Percentiles rank a stretch among this genome's conserved stretches.
Conservation (phyloP, 2,329 filamentous ascomycete species). For the Claviceps monticola region DNA sequence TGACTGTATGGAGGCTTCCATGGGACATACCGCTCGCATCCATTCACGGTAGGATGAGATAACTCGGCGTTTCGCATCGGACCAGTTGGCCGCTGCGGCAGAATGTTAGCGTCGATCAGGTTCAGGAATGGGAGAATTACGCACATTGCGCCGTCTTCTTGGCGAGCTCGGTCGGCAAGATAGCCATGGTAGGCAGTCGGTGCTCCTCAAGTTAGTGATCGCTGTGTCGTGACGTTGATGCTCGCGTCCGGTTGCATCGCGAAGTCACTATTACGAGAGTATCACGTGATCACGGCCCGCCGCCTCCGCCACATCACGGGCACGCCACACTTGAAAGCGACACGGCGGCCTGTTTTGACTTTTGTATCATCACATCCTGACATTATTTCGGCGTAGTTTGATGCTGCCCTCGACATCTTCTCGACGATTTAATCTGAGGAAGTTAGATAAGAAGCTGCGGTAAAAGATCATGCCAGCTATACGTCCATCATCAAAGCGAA, state of each 20-base stretch:
- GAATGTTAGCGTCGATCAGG: slow-evolving; percentile 20
- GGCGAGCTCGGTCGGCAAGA: slow-evolving; percentile 87
- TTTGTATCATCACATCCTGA: neutral
- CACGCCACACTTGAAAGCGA: slow-evolving; percentile 8
- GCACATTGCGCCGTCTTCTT: slow-evolving; percentile 65
- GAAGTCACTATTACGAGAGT: slow-evolving; percentile 1
- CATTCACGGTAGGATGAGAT: slow-evolving; percentile 85
- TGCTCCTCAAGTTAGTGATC: slow-evolving; percentile 17
- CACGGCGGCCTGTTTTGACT: neutral
- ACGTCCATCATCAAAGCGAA: slow-evolving; percentile 60
- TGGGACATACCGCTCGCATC: slow-evolving; percentile 75
- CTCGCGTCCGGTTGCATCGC: slow-evolving; percentile 3
- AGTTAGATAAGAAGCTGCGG: neutral
- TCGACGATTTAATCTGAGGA: neutral
- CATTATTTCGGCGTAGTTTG: neutral
- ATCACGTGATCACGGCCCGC: slow-evolving; percentile 16
- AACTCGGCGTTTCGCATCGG: slow-evolving; percentile 77
- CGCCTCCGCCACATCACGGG: slow-evolving; percentile 5
- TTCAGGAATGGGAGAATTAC: slow-evolving; percentile 17
- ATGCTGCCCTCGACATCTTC: neutral
- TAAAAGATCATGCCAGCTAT: slow-evolving; percentile 56
- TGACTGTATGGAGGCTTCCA: neutral
- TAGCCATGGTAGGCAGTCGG: slow-evolving; percentile 53
- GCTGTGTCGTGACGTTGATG: slow-evolving; percentile 16
- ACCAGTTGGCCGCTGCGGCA: slow-evolving; percentile 66